Conservation (phyloP, 83 land plant species). For the Diphasiastrum complanatum region DNA sequence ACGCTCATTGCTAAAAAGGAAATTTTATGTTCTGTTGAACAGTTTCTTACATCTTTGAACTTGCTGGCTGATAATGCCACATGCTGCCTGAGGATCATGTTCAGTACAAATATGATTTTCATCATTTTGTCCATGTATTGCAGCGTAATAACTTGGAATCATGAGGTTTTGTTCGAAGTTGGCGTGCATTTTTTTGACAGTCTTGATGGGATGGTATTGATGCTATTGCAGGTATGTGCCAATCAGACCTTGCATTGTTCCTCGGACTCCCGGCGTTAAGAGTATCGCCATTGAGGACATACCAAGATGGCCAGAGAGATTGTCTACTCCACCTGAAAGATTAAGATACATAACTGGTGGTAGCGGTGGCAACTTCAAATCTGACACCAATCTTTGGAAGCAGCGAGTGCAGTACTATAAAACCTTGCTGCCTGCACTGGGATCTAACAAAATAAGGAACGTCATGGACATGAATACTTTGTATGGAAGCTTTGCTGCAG, state of each 20-base stretch:
- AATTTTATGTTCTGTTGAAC: too few relatives aligned
- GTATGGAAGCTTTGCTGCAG: constrained; percentile 6
- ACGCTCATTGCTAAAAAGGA: too few relatives aligned
- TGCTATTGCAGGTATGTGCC: constrained; percentile 86
- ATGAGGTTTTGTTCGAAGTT: too few relatives aligned
- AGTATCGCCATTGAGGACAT: constrained; percentile 43
- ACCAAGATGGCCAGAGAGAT: constrained; percentile 80
- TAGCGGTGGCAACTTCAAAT: constrained; percentile 47
- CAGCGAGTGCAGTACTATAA: constrained; percentile 65
- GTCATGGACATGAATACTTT: constrained; percentile 12
- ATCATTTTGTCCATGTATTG: too few relatives aligned
- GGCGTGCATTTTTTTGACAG: too few relatives aligned
- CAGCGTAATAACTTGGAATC: too few relatives aligned
- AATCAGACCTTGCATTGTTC: constrained; percentile 65
- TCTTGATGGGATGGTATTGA: too few relatives aligned
- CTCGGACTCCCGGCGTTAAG: constrained; percentile 39
- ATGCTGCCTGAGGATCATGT: too few relatives aligned
- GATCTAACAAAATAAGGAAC: constrained; percentile 48
- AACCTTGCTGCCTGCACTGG: constrained; percentile 55
- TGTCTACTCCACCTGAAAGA: constrained; percentile 60
- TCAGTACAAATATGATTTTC: too few relatives aligned
- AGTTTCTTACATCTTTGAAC: too few relatives aligned
- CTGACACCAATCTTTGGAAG: constrained; percentile 68
- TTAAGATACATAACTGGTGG: constrained; percentile 44
- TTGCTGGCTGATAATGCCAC: too few relatives aligned